Evolutionary conservation across 768 basidiomycete genomes (phyloP).

Genomic region (Neoboletus brunneissimus): DNA sequence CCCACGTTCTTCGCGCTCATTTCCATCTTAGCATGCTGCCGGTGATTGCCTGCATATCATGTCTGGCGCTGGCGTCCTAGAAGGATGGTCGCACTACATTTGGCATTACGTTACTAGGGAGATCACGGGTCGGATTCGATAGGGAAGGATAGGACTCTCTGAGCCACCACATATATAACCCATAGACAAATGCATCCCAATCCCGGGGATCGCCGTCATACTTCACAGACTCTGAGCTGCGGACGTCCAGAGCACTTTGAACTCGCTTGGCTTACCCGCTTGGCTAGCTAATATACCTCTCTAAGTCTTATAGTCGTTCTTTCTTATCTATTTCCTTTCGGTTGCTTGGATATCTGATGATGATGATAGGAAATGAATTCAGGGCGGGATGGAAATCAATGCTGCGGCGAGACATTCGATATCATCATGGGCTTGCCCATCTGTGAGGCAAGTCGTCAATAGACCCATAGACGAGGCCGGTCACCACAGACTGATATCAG

Average conservation of each 20-base stretch:
- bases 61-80: conserved; percentile 45
- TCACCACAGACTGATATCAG: too few species aligned
- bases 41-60: conserved; percentile 49
- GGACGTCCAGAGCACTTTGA: not conserved
- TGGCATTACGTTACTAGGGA: conserved; percentile 47
- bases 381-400: too few species aligned
- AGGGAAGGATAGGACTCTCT: not conserved
- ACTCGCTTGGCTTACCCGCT: not conserved
- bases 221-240: not conserved
- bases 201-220: not conserved
- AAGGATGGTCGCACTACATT: conserved; percentile 52
- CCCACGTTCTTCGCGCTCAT: not conserved
- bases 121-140: conserved; percentile 28
- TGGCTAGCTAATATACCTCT: not conserved
- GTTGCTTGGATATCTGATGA: not conserved
- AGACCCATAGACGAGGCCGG: too few species aligned
- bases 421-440: too few species aligned
- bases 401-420: too few species aligned
- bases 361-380: not conserved
- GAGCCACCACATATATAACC: not conserved
- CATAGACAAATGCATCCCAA: not conserved
- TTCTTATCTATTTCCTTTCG: not conserved
- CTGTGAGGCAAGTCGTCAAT: too few species aligned
- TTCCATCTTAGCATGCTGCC: conserved; percentile 34
- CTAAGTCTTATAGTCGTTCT: not conserved